Conservation (phyloP, 352 stramenopile genomes). For the Globisporangium canariense region DNA sequence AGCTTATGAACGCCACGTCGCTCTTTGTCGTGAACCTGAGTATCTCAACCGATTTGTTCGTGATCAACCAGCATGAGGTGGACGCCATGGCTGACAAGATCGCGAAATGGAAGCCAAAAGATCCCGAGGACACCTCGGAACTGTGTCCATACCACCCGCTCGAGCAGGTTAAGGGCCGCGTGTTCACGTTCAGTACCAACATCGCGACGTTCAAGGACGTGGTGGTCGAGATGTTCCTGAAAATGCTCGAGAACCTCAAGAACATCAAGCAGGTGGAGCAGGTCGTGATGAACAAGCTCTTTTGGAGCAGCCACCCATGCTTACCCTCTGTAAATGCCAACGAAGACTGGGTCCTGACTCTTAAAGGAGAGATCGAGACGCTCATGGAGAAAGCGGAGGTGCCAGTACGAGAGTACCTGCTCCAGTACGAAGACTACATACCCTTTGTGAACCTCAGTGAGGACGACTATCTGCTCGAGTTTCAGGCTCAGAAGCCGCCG, state of each 20-base stretch:
- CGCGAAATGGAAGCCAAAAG: constrained; percentile 57
- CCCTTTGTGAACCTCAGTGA: constrained; percentile 90
- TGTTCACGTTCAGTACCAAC: constrained; percentile 71
- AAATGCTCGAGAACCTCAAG: constrained; percentile 79
- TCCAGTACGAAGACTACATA: constrained; percentile 82
- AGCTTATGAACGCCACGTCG: constrained; percentile 51
- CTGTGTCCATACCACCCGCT: constrained; percentile 49
- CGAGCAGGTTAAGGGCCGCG: constrained; percentile 37
- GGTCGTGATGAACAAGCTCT: constrained; percentile 93
- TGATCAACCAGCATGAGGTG: constrained; percentile 80
- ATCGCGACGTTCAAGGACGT: constrained; percentile 55
- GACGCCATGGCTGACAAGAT: constrained; percentile 46
- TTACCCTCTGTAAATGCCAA: constrained; percentile 78
- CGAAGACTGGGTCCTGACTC: constrained; percentile 78
- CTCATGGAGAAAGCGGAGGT: constrained; percentile 58
- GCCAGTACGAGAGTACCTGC: constrained; percentile 75
- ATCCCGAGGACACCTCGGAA: constrained; percentile 64
- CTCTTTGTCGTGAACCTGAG: constrained; percentile 76
- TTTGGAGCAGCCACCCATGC: constrained; percentile 92
- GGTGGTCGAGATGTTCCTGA: constrained; percentile 70
- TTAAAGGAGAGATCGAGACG: constrained; percentile 55
- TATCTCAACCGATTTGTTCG: constrained; percentile 58
- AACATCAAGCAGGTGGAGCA: constrained; percentile 89
- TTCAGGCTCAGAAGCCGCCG: constrained; percentile 67
- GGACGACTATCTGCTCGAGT: constrained; percentile 74